A percentile compares a stretch with the other conserved stretches of the same genome.
These are phyloP conservation scores for Musa beccarii DNA, from an alignment of 176 grass and related monocot genomes.

Conservation along the genomic window DNA sequence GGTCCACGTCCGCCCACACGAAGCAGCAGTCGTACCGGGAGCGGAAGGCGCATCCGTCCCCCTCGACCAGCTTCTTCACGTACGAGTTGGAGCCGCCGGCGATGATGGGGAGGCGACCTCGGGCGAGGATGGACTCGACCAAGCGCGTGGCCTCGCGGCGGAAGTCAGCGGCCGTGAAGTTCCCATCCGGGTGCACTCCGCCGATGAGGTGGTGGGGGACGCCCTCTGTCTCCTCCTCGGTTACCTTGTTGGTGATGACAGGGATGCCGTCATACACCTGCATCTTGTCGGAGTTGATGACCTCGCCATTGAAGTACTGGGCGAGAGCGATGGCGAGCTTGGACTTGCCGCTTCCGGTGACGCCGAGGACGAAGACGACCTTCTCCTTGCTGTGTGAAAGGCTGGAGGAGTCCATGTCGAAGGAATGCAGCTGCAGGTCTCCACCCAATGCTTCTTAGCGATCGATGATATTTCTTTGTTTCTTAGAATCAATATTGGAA, in stretches of 20 bases:
- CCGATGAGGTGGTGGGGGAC: conserved; percentile 35
- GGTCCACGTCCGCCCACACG: conserved; percentile 25
- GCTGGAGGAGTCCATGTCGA: background rate
- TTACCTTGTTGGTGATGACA: conserved; percentile 31
- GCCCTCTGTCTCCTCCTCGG: conserved; percentile 13
- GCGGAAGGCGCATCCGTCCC: conserved; percentile 5
- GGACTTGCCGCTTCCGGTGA: conserved; percentile 34
- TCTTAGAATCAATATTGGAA: too few species aligned
- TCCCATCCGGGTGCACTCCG: conserved; percentile 1
- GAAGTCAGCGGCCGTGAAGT: conserved; percentile 23
- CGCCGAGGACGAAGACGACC: conserved; percentile 29
- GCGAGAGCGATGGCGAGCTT: conserved; percentile 23
- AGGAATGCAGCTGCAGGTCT: too few species aligned
- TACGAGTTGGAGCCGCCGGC: conserved; percentile 34
- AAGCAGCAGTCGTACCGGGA: conserved; percentile 20
- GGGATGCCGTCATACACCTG: conserved; percentile 26
- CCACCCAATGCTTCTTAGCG: too few species aligned
- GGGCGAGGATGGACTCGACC: background rate
- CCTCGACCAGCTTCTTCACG: conserved; percentile 26
- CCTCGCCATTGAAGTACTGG: conserved; percentile 18
- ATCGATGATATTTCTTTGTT: too few species aligned
- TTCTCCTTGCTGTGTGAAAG: background rate
- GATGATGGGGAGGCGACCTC: conserved; percentile 20
- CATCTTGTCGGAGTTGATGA: conserved; percentile 38
- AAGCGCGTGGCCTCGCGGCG: background rate